These are phyloP conservation scores for Pestalotiopsis sp. DNA, from an alignment of 2,329 filamentous ascomycete genomes.

Conservation along the genomic window DNA sequence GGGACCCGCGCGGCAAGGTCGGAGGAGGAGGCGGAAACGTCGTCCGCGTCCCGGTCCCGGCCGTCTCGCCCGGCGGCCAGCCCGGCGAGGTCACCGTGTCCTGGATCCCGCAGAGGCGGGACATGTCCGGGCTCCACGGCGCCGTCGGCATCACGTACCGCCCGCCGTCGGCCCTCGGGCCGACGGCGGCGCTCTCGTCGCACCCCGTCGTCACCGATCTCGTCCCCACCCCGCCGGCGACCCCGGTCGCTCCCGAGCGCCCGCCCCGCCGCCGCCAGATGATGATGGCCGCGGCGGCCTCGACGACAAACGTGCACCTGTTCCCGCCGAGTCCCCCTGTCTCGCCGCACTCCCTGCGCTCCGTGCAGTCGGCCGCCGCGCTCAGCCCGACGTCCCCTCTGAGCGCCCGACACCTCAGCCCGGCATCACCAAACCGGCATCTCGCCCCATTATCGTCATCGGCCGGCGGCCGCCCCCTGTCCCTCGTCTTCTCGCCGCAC, in stretches of 20 bases:
- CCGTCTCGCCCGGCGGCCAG: slow-evolving; percentile 51
- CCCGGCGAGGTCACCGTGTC: slow-evolving; percentile 73
- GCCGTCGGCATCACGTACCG: slow-evolving; percentile 75
- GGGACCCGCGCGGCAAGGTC: slow-evolving; percentile 38
- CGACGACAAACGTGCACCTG: slow-evolving; percentile 24
- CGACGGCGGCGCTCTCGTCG: slow-evolving; percentile 8
- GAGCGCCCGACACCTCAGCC: slow-evolving; percentile 1
- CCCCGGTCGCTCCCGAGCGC: slow-evolving; percentile 27
- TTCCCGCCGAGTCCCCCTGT: slow-evolving; percentile 38
- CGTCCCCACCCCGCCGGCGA: slow-evolving; percentile 32
- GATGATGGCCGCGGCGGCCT: background rate
- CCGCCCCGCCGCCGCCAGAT: slow-evolving; percentile 9
- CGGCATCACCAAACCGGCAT: background rate
- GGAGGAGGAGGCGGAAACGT: slow-evolving; percentile 29
- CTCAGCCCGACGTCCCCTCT: slow-evolving; percentile 29
- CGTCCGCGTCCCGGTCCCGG: slow-evolving; percentile 53
- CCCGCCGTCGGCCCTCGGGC: slow-evolving; percentile 46
- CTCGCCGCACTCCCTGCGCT: slow-evolving; percentile 37
- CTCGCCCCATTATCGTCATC: slow-evolving; percentile 5
- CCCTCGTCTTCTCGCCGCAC: slow-evolving; percentile 67
- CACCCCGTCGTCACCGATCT: background rate
- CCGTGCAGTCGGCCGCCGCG: slow-evolving; percentile 37
- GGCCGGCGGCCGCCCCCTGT: slow-evolving; percentile 46
- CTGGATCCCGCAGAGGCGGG: slow-evolving; percentile 62
- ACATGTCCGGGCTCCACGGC: slow-evolving; percentile 63